Base-by-base conservation (phyloP, 2,329 filamentous ascomycete species). In the Aspergillus fijiensis region DNA sequence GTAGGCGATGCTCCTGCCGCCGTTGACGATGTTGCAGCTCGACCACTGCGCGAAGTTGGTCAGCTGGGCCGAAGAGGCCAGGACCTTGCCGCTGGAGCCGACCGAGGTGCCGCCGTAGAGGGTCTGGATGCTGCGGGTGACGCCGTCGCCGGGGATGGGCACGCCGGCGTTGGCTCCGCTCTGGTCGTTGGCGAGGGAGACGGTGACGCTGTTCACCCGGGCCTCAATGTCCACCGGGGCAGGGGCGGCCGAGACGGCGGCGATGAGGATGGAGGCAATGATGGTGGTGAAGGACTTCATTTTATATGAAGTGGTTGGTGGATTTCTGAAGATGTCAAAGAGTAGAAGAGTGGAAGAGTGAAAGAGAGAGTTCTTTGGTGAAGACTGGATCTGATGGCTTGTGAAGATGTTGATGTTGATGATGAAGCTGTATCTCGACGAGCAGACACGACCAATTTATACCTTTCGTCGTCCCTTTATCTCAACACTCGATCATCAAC, bases 101-200 rank as follows among this genome's bases (percentile, higher is more conserved):
- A 71, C 57, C 5, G 64, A 27, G n/a, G 67, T 71, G 25, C 65
- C 21, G 14, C 62, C 64, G 62, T 65, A 71, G 57, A 71, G 64
- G 16, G 60, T 50, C 27, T 58, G 51, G 14, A 71, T 61, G 42
- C 63, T 52, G 25, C 62, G 63, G n/a, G 60, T 57, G 21, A 54
- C 49, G 16, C 68, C 68, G 21, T 70, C 67, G 16, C 62, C 52
- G 6, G 66, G 60, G 48, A 71, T 48, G 19, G 52, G 25, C 16
- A 61, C 64, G 27, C 68, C 61, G 29, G 67, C 64, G 11, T 67
- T 63, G 51, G 67, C 62, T 21, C 69, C 69, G 2, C 63, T 65
- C 29, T 69, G 63, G 31, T 71, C 69, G 50, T 71, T 70, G 51
- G 67, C 60, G 12, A 71, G 65, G 54, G 70, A 67, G 9, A 71